These are phyloP conservation scores for Neurospora tetraspora DNA, from an alignment of 495 filamentous ascomycete genomes.

Conservation along the genomic window DNA sequence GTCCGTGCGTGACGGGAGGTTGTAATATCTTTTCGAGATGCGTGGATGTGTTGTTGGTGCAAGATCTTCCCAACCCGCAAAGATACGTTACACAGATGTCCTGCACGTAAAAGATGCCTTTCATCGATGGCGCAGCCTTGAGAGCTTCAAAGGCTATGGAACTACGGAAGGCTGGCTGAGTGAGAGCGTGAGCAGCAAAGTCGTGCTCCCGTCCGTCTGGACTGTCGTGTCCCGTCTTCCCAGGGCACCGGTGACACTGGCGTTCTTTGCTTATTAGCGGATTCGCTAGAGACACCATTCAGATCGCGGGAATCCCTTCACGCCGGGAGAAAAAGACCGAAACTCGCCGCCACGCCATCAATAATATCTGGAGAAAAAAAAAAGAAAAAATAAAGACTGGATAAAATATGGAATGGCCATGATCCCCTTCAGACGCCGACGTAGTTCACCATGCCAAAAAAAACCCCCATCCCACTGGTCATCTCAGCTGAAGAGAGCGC, in stretches of 20 bases:
- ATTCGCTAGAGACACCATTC: not conserved
- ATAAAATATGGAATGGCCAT: not conserved
- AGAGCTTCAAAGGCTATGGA: not conserved
- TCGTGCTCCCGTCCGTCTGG: not conserved
- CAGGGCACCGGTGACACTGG: not conserved
- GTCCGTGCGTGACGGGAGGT: not conserved
- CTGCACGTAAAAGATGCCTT: not conserved
- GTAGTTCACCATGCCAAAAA: too few relatives aligned
- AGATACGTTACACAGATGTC: not conserved
- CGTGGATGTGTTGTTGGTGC: not conserved
- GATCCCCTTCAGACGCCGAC: not conserved
- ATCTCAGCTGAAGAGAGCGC: not conserved
- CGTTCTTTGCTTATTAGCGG: not conserved
- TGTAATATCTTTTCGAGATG: not conserved
- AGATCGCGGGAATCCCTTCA: not conserved
- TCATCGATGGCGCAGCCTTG: not conserved
- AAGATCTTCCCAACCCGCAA: not conserved
- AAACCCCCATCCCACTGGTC: not conserved
- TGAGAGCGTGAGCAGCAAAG: not conserved
- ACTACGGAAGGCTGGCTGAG: not conserved
- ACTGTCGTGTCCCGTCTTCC: not conserved
- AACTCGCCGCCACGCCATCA: not conserved
- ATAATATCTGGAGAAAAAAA: not conserved
- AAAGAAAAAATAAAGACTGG: not conserved
- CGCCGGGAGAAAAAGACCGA: not conserved